Conservation (phyloP, 2,329 filamentous ascomycete species). For the Fusarium veterinarium region DNA sequence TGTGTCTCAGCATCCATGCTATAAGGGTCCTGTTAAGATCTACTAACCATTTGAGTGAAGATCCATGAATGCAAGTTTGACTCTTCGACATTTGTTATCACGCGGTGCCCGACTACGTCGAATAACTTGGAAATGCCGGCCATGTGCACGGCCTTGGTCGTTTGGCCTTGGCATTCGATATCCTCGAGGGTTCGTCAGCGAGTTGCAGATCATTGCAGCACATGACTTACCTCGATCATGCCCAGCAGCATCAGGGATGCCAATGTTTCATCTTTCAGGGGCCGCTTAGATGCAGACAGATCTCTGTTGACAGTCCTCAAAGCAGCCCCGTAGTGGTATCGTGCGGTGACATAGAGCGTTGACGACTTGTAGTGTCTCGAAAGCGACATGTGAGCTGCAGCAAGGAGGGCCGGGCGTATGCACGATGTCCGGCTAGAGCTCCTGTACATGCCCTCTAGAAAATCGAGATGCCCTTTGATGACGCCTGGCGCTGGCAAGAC, state of each 20-base stretch:
- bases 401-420: slow-evolving; percentile 24
- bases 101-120: slow-evolving; percentile 21
- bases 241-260: slow-evolving; percentile 30
- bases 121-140: slow-evolving; percentile 27
- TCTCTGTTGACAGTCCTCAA: slow-evolving; percentile 27
- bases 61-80: slow-evolving; percentile 21
- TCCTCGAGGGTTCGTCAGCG: slow-evolving; percentile 17
- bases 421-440: slow-evolving; percentile 16
- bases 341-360: slow-evolving; percentile 26
- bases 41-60: slow-evolving; percentile 30
- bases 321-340: slow-evolving; percentile 23
- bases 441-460: slow-evolving; percentile 22
- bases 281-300: slow-evolving; percentile 11
- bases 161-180: slow-evolving; percentile 32
- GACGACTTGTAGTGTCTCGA: slow-evolving; percentile 34
- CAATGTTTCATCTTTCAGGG: slow-evolving; percentile 26
- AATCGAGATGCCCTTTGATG: slow-evolving; percentile 24
- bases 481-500: slow-evolving; percentile 14
- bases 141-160: slow-evolving; percentile 30
- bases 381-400: slow-evolving; percentile 25
- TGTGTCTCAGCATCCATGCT: background rate
- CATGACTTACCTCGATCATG: slow-evolving; percentile 26
- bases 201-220: background rate
- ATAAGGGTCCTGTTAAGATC: background rate
- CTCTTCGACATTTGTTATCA: slow-evolving; percentile 2